Conservation (phyloP, 1,284 basidiomycete genomes). For the Papiliotrema fonsecae region DNA sequence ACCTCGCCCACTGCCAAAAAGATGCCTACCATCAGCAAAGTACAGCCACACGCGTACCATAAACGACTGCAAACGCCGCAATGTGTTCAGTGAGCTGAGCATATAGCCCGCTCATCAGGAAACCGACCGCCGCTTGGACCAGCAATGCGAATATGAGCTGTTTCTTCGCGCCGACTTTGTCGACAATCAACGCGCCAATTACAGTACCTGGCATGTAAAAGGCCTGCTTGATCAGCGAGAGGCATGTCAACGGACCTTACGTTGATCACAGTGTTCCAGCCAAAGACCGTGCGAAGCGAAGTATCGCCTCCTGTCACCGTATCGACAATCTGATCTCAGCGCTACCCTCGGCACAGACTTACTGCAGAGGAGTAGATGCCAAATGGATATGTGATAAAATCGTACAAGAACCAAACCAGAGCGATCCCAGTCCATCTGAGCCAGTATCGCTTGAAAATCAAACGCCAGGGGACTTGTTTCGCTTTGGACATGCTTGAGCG, state of each 20-base stretch:
- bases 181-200: not conserved
- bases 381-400: not conserved
- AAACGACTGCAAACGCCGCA: not conserved
- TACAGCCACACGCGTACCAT: not conserved
- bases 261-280: not conserved
- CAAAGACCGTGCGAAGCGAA: not conserved
- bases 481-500: not conserved
- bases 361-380: not conserved
- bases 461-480: not conserved
- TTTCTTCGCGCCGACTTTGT: not conserved
- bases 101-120: not conserved
- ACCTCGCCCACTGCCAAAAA: not conserved
- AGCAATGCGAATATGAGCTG: not conserved
- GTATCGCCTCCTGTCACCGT: not conserved
- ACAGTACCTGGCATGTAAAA: not conserved
- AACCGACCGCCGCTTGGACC: not conserved
- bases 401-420: conserved; percentile 1
- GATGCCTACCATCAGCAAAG: not conserved
- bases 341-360: not conserved
- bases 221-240: not conserved
- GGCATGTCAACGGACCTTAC: not conserved
- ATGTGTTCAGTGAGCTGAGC: not conserved
- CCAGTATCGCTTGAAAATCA: not conserved
- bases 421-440: not conserved
- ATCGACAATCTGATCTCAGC: not conserved